phyloP scores from a whole-genome alignment of 352 stramenopile species.

The Globisporangium sylvaticum region DNA sequence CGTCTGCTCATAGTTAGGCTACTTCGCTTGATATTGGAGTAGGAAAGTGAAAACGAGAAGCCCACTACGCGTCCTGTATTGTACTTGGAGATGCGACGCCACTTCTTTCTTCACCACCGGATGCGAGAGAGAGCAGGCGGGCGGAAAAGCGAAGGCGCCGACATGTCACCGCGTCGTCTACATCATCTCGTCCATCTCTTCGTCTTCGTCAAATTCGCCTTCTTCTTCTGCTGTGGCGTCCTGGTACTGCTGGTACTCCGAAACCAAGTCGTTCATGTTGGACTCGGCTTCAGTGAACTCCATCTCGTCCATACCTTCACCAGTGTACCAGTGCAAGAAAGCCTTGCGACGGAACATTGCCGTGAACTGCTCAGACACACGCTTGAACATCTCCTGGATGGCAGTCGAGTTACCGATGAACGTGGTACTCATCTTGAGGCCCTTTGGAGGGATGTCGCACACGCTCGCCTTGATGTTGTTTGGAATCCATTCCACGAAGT shows the following conservation, averaged over 20 bases:
- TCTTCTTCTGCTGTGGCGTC: slow-evolving; percentile 98
- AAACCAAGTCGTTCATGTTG: slow-evolving; percentile 99
- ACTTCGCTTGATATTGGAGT: slow-evolving; percentile 33
- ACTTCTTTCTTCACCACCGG: slow-evolving; percentile 25
- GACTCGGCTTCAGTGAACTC: slow-evolving; percentile 99
- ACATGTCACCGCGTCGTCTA: slow-evolving; percentile 47
- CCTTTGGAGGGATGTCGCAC: neutral
- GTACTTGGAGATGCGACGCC: slow-evolving; percentile 37
- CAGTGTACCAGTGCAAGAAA: slow-evolving; percentile 99
- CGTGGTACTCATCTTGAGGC: neutral
- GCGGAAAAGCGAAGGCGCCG: neutral
- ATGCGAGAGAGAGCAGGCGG: slow-evolving; percentile 28
- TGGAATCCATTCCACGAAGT: neutral
- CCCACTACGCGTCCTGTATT: slow-evolving; percentile 48
- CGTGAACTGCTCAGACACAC: slow-evolving; percentile 99
- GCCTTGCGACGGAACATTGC: slow-evolving; percentile 99
- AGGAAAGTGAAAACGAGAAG: slow-evolving; percentile 21
- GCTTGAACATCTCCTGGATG: slow-evolving; percentile 25
- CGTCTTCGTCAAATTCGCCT: slow-evolving; percentile 95
- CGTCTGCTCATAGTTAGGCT: slow-evolving; percentile 64
- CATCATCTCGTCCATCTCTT: slow-evolving; percentile 93
- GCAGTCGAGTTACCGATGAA: neutral
- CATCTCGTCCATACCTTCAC: slow-evolving; percentile 99
- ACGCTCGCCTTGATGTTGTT: neutral
- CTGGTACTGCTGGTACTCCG: slow-evolving; percentile 99